A percentile compares a stretch with the other conserved stretches of the same genome.
Evolutionary conservation across 352 stramenopile genomes (phyloP).

Genomic region (Pythium chondricola): DNA sequence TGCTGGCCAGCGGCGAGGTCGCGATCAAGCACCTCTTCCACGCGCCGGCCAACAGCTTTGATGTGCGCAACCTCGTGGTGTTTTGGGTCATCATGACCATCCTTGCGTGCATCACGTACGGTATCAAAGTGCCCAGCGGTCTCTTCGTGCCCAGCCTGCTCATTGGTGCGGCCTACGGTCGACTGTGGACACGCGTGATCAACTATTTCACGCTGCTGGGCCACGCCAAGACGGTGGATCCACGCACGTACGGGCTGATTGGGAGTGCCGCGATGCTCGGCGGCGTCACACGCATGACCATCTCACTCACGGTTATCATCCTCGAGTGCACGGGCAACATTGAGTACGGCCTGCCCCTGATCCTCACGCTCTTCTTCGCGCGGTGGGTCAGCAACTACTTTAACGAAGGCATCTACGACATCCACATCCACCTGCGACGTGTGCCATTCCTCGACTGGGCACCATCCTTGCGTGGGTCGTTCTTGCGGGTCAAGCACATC

Average conservation of each 20-base stretch:
- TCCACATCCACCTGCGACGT: conserved; percentile 94
- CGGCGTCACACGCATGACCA: conserved; percentile 97
- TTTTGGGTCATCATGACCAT: conserved; percentile 71
- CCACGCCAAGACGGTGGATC: conserved; percentile 60
- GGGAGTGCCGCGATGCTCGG: conserved; percentile 93
- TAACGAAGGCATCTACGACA: conserved; percentile 99
- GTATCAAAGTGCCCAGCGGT: conserved; percentile 93
- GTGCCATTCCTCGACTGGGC: conserved; percentile 80
- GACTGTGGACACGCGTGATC: conserved; percentile 82
- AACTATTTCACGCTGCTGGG: conserved; percentile 63
- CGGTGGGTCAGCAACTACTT: conserved; percentile 97
- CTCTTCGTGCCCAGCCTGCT: conserved; percentile 96
- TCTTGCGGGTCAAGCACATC: conserved; percentile 87
- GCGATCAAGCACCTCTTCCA: conserved; percentile 96
- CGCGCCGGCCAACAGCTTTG: conserved; percentile 61
- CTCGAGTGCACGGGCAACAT: conserved; percentile 98
- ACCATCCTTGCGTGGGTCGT: conserved; percentile 52
- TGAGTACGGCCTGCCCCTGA: conserved; percentile 96
- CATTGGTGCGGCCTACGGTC: conserved; percentile 92
- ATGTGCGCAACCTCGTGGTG: conserved; percentile 64
- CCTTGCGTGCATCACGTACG: conserved; percentile 93
- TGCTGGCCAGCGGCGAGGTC: conserved; percentile 92
- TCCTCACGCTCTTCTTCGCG: conserved; percentile 96
- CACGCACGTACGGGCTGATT: conserved; percentile 94
- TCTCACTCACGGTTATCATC: conserved; percentile 98